Percentiles rank a stretch among this genome's conserved stretches.
These are phyloP conservation scores for Colletotrichum lini DNA, from an alignment of 2,329 filamentous ascomycete genomes.

Conservation along the genomic window DNA sequence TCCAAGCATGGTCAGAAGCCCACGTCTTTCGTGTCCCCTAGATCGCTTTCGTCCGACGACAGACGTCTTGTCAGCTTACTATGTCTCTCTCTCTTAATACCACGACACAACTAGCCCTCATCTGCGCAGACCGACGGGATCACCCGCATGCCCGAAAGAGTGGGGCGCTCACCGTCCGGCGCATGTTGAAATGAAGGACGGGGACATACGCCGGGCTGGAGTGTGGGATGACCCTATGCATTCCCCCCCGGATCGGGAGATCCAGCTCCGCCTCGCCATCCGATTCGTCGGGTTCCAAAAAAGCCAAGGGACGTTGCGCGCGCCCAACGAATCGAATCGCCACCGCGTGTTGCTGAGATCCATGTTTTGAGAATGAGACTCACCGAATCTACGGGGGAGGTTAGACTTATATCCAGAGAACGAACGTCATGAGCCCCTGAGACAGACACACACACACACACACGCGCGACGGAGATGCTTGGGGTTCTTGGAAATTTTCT, in stretches of 20 bases:
- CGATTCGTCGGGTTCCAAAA: conserved; percentile 17
- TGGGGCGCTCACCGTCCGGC: conserved; percentile 3
- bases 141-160: conserved; percentile 2
- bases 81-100: background rate
- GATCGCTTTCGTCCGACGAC: background rate
- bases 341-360: background rate
- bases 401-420: no score
- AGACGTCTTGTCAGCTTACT: background rate
- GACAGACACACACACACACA: no score
- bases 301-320: background rate
- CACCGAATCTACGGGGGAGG: no score
- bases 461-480: background rate
- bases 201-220: conserved; percentile 24
- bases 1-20: background rate
- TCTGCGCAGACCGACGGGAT: background rate
- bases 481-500: background rate
- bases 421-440: background rate
- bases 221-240: background rate
- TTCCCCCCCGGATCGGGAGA: conserved; percentile 14
- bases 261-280: conserved; percentile 11
- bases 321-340: background rate
- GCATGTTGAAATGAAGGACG: conserved; percentile 27
- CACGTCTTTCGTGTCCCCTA: background rate
- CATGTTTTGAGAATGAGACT: background rate
- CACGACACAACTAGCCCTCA: background rate